These are phyloP conservation scores for Hanseniaspora mollemarum DNA, from an alignment of 805 yeast genomes.

Conservation along the genomic window DNA sequence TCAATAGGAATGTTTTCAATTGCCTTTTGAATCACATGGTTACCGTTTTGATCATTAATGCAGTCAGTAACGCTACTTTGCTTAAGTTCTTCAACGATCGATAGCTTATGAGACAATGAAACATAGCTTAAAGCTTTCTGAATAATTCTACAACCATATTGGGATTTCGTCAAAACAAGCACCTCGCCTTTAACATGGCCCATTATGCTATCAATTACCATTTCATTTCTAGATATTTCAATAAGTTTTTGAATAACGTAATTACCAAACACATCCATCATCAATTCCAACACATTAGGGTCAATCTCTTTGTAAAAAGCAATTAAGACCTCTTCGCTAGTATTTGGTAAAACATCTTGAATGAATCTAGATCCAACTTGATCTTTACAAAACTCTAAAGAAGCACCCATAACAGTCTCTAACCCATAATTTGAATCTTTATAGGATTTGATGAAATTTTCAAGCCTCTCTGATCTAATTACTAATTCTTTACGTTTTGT, in stretches of 20 bases:
- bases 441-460: slow-evolving; percentile 63
- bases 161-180: slow-evolving; percentile 68
- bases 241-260: slow-evolving; percentile 91
- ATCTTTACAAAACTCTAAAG: slow-evolving; percentile 83
- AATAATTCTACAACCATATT: slow-evolving; percentile 97
- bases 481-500: slow-evolving; percentile 34
- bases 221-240: slow-evolving; percentile 60
- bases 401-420: slow-evolving; percentile 72
- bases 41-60: slow-evolving; percentile 93
- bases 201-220: slow-evolving; percentile 55
- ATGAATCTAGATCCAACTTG: slow-evolving; percentile 96
- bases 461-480: slow-evolving; percentile 67
- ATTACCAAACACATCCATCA: slow-evolving; percentile 96
- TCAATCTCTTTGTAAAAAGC: slow-evolving; percentile 74
- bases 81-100: slow-evolving; percentile 58
- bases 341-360: slow-evolving; percentile 68
- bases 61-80: slow-evolving; percentile 46
- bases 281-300: slow-evolving; percentile 59
- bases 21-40: slow-evolving; percentile 92
- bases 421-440: slow-evolving; percentile 47
- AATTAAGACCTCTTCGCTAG: slow-evolving; percentile 61
- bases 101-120: slow-evolving; percentile 49
- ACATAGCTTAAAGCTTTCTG: slow-evolving; percentile 82
- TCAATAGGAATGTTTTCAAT: slow-evolving; percentile 74
- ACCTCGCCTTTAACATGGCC: slow-evolving; percentile 45